A percentile compares a stretch with the other conserved stretches of the same genome.
phyloP scores from a whole-genome alignment of 305 asterid species.

The Coffea humblotiana region DNA sequence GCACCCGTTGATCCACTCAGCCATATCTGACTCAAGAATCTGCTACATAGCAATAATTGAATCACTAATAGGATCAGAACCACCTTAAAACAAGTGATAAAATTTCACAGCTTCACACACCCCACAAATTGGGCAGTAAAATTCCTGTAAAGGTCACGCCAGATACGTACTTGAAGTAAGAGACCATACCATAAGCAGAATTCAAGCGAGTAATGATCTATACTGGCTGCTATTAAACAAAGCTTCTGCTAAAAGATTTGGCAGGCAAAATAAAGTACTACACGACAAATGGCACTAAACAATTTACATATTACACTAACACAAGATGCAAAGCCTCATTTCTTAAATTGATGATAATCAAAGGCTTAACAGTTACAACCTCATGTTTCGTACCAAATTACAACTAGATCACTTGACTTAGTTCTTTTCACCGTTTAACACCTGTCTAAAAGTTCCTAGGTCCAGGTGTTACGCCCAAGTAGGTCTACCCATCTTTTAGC shows the following conservation, averaged over 20 bases:
- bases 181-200: too few species aligned
- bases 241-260: background rate
- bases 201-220: too few species aligned
- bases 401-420: background rate
- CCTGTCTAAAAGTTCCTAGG: slow-evolving; percentile 8
- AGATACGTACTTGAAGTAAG: background rate
- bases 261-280: slow-evolving; percentile 4
- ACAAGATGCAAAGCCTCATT: slow-evolving; percentile 2
- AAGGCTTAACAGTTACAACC: slow-evolving; percentile 2
- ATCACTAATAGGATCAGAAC: background rate
- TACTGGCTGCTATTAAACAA: too few species aligned
- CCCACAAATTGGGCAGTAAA: too few species aligned
- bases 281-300: background rate
- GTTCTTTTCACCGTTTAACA: background rate
- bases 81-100: background rate
- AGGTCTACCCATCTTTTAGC: background rate
- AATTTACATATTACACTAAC: slow-evolving; percentile 16
- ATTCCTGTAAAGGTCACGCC: too few species aligned
- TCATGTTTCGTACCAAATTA: slow-evolving; percentile 5
- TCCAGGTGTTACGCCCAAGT: background rate
- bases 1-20: background rate
- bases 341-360: slow-evolving; percentile 13
- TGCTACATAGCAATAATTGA: background rate
- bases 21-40: background rate
- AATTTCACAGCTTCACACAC: background rate